These are phyloP conservation scores for Blastocystis sp. DNA, from an alignment of 352 stramenopile genomes.

Conservation along the genomic window DNA sequence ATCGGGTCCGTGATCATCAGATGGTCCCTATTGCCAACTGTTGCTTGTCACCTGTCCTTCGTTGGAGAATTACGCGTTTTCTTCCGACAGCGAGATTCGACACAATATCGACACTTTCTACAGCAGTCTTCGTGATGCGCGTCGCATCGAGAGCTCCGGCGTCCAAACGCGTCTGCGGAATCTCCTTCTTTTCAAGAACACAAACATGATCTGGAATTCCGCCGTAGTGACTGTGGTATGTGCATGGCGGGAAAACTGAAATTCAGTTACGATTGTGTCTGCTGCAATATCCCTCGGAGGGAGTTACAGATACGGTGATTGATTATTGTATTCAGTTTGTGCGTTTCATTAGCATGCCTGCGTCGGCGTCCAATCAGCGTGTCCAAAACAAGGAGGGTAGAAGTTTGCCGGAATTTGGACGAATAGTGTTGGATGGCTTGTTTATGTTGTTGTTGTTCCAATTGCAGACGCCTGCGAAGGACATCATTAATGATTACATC, in stretches of 20 bases:
- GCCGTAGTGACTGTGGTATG: not conserved
- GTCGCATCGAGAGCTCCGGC: not conserved
- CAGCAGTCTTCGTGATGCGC: not conserved
- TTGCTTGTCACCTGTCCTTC: not conserved
- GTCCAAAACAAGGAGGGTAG: slow-evolving; percentile 9
- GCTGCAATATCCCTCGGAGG: not conserved
- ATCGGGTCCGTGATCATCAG: not conserved
- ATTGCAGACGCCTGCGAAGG: not conserved
- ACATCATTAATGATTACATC: not conserved
- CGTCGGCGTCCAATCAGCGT: not conserved
- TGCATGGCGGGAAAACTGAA: not conserved
- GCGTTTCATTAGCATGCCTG: not conserved
- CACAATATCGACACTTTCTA: slow-evolving; percentile 6
- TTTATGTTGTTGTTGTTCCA: not conserved
- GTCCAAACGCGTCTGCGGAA: not conserved
- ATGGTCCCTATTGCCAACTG: not conserved
- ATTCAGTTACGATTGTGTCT: not conserved
- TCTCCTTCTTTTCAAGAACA: not conserved
- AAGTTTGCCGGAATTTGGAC: not conserved
- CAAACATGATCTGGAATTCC: slow-evolving; percentile 20
- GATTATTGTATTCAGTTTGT: slow-evolving; percentile 41
- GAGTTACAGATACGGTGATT: slow-evolving; percentile 21
- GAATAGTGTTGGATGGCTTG: slow-evolving; percentile 11
- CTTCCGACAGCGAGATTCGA: slow-evolving; percentile 6
- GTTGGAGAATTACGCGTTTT: not conserved